A percentile compares a stretch with the other conserved stretches of the same genome.
Evolutionary conservation across 1,284 basidiomycete genomes (phyloP).

Genomic region (Trichosporon faecale): DNA sequence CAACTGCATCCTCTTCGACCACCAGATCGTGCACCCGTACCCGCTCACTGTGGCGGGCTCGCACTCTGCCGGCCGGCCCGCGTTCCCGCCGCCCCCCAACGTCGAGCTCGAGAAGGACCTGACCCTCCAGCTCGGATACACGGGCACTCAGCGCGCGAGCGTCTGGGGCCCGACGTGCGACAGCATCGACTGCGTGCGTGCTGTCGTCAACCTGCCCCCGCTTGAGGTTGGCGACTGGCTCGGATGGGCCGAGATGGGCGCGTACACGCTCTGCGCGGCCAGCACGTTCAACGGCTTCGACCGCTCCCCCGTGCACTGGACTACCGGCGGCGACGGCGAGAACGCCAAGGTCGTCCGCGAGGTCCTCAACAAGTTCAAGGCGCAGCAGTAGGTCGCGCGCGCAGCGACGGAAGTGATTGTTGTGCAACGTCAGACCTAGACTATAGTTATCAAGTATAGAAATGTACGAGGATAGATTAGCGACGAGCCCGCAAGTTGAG

Average conservation of each 20-base stretch:
- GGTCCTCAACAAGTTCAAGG: conserved; percentile 15
- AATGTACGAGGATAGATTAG: conserved; percentile 9
- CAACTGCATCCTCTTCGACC: conserved; percentile 95
- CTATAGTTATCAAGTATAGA: not conserved
- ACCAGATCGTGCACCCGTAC: conserved; percentile 81
- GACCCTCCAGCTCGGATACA: conserved; percentile 51
- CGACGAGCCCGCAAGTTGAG: too few relatives aligned
- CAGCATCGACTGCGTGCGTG: conserved; percentile 78
- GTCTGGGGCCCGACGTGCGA: conserved; percentile 77
- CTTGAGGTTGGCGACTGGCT: conserved; percentile 86
- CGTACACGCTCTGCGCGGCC: conserved; percentile 87
- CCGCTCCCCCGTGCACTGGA: conserved; percentile 46
- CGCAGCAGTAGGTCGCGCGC: not conserved
- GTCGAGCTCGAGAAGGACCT: conserved; percentile 48
- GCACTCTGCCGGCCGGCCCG: conserved; percentile 36
- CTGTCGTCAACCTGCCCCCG: conserved; percentile 61
- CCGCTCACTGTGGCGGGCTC: conserved; percentile 60
- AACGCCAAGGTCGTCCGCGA: conserved; percentile 16
- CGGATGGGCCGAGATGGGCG: conserved; percentile 86
- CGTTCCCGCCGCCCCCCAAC: conserved; percentile 52
- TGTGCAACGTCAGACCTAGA: not conserved
- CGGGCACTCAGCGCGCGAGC: conserved; percentile 52
- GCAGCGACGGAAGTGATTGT: not conserved
- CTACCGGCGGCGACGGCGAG: conserved; percentile 40
- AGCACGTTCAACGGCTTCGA: conserved; percentile 75